These are phyloP conservation scores for Trichoderma sp. DNA, from an alignment of 2,329 filamentous ascomycete species.

Conservation along the genomic window DNA sequence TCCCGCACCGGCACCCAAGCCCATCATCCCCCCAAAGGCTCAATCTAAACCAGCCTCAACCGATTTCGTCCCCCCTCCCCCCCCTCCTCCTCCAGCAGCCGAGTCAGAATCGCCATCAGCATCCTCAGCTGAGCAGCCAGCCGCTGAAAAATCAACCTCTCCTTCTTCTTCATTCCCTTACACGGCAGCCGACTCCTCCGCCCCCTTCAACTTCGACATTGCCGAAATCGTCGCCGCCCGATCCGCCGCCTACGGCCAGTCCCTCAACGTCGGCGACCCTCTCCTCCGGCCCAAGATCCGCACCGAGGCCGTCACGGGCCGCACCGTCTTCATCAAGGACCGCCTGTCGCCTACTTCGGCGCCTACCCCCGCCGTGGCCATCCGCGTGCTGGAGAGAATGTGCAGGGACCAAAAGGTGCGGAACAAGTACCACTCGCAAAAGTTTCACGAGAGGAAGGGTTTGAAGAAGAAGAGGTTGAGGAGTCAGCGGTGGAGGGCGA, in stretches of 20 bases:
- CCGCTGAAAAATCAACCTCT: not conserved
- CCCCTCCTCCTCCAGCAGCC: conserved; percentile 21
- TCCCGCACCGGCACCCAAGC: conserved; percentile 19
- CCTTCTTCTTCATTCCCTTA: conserved; percentile 24
- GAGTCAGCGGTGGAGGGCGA: conserved; percentile 64
- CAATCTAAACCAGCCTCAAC: conserved; percentile 16
- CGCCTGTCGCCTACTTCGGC: conserved; percentile 29
- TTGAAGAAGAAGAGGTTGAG: conserved; percentile 73
- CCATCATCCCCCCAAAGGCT: conserved; percentile 14
- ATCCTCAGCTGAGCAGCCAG: not conserved
- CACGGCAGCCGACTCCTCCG: conserved; percentile 26
- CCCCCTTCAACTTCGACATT: conserved; percentile 33
- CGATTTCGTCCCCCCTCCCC: conserved; percentile 25
- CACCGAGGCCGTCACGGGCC: conserved; percentile 36
- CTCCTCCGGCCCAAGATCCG: conserved; percentile 30
- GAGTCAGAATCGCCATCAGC: conserved; percentile 1
- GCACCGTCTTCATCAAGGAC: conserved; percentile 39
- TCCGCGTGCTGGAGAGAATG: conserved; percentile 41
- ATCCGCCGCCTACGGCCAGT: conserved; percentile 25
- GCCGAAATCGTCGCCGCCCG: conserved; percentile 36
- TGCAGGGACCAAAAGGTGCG: conserved; percentile 55
- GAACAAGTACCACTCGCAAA: conserved; percentile 55
- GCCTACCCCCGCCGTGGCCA: conserved; percentile 43
- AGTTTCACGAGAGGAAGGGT: conserved; percentile 72
- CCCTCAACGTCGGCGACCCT: conserved; percentile 26